Conservation (phyloP, 768 basidiomycete genomes). For the Pholiota conissans region DNA sequence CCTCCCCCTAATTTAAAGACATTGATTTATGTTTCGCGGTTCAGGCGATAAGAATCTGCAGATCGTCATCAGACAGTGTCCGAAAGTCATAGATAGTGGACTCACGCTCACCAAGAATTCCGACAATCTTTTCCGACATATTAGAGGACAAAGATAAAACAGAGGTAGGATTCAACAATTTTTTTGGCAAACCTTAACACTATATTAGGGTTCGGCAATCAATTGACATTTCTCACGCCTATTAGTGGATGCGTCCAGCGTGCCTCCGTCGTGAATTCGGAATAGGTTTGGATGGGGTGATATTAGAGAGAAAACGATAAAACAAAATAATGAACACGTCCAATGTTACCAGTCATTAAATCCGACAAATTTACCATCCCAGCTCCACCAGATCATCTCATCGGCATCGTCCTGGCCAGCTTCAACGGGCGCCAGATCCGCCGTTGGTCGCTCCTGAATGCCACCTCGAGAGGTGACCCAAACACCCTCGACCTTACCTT, state of each 20-base stretch:
- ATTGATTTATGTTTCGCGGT: conserved; percentile 11
- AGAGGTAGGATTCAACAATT: background rate
- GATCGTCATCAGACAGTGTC: conserved; percentile 4
- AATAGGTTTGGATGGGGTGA: too few relatives aligned
- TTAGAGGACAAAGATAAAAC: background rate
- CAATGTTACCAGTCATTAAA: conserved; percentile 46
- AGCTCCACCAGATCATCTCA: conserved; percentile 66
- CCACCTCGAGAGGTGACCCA: conserved; percentile 40
- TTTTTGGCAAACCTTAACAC: background rate
- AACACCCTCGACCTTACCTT: conserved; percentile 42
- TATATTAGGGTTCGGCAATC: background rate
- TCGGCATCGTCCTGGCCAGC: conserved; percentile 10
- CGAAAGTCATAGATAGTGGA: background rate
- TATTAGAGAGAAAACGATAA: background rate
- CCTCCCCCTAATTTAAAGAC: conserved; percentile 72
- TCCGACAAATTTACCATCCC: conserved; percentile 56
- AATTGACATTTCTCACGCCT: background rate
- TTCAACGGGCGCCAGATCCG: background rate
- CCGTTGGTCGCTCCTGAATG: conserved; percentile 5
- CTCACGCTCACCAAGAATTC: conserved; percentile 54
- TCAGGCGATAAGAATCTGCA: conserved; percentile 10
- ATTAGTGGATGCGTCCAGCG: background rate
- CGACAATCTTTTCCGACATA: conserved; percentile 45
- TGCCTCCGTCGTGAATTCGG: too few relatives aligned
- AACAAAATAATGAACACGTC: background rate